Evolutionary conservation across 345 rosid genomes (phyloP).

Genomic region (Pugionium cornutum): DNA sequence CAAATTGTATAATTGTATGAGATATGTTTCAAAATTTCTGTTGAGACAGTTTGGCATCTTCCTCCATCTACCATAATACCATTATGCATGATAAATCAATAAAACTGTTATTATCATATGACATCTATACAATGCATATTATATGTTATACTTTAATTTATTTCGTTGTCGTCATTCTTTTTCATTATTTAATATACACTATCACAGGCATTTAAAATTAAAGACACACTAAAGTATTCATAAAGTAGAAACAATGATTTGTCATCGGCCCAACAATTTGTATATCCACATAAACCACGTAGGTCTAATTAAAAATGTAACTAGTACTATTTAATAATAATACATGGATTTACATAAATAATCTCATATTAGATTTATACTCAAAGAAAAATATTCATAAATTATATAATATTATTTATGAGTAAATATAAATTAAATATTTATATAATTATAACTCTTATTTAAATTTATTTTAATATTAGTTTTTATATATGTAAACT

Average conservation of each 20-base stretch:
- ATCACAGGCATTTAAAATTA: constrained; percentile 10
- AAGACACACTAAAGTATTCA: constrained; percentile 17
- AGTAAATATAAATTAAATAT: no score
- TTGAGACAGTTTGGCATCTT: constrained; percentile 24
- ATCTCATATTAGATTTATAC: no score
- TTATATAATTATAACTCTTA: no score
- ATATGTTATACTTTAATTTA: constrained; percentile 31
- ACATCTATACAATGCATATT: constrained; percentile 29
- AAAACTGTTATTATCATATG: constrained; percentile 35
- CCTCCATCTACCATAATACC: constrained; percentile 33
- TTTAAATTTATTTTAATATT: no score
- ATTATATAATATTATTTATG: no score
- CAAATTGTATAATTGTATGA: not conserved
- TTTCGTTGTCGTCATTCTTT: constrained; percentile 33
- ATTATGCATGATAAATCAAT: constrained; percentile 40
- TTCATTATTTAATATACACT: not conserved
- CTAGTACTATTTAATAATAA: not conserved
- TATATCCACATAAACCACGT: constrained; percentile 38
- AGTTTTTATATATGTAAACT: no score
- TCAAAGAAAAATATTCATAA: no score
- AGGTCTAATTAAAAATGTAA: constrained; percentile 11
- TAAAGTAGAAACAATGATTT: constrained; percentile 19
- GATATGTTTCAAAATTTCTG: constrained; percentile 8
- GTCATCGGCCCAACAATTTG: constrained; percentile 35
- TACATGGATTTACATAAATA: no score